Percentiles rank a stretch among this genome's conserved stretches.
phyloP scores from a whole-genome alignment of 306 rosid genomes.

The cucumber (Cucumis sativus) region Cucumber_9930_V3 NC_026660.2:25873001-25873500 shows the following conservation, averaged over 20 bases:
- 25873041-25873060: not conserved
- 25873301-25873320: not conserved
- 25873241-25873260: not conserved
- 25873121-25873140: not conserved
- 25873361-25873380: not conserved
- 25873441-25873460: not conserved
- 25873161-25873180: not conserved
- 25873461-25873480: slow-evolving; percentile 71
- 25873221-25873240: not conserved
- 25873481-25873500: slow-evolving; percentile 77
- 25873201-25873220: not conserved
- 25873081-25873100: not conserved
- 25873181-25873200: not conserved
- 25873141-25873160: not conserved
- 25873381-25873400: not conserved
- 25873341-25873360: not conserved
- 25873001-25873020: not conserved
- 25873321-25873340: not conserved
- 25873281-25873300: not conserved
- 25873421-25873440: not conserved
- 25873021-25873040: not conserved
- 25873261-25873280: not conserved
- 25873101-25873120: not conserved
- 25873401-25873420: not conserved
- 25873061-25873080: not conserved